Evolutionary conservation across 2,329 filamentous ascomycete genomes (phyloP).

Genomic region (Phialophora chinensis): DNA sequence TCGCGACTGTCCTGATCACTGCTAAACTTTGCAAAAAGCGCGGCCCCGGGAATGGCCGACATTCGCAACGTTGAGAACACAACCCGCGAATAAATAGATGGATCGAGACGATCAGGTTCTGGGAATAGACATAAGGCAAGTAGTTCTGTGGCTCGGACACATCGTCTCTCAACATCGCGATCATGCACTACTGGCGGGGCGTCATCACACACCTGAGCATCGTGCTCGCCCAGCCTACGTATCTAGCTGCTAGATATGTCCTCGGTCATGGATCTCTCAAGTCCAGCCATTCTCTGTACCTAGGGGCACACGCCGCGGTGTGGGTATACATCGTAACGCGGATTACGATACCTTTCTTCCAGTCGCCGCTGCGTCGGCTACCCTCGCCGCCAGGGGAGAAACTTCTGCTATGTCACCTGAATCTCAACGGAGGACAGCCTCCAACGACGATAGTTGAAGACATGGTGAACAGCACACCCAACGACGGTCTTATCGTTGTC

Average conservation of each 20-base stretch:
- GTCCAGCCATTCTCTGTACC: neutral
- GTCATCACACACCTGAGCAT: constrained; percentile 18
- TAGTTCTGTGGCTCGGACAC: no score
- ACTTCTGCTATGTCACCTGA: constrained; percentile 15
- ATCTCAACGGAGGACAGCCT: constrained; percentile 12
- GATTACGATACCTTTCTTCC: constrained; percentile 22
- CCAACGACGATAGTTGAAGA: constrained; percentile 9
- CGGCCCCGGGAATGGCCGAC: neutral
- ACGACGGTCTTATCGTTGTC: constrained; percentile 24
- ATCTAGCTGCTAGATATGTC: neutral
- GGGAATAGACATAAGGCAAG: no score
- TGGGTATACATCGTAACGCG: constrained; percentile 14
- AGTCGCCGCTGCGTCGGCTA: constrained; percentile 16
- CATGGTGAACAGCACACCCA: constrained; percentile 19
- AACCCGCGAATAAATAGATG: neutral
- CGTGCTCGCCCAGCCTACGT: constrained; percentile 19
- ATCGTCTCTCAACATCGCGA: neutral
- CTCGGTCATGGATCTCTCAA: neutral
- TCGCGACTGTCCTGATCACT: neutral
- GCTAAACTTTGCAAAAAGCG: neutral
- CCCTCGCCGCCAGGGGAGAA: constrained; percentile 21
- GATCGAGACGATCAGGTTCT: neutral
- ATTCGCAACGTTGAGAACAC: neutral
- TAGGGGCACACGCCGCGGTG: neutral
- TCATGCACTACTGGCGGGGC: constrained; percentile 21